These are phyloP conservation scores for Flaveria sonorensis DNA, from an alignment of 129 eudicot genomes.

Conservation along the genomic window DNA sequence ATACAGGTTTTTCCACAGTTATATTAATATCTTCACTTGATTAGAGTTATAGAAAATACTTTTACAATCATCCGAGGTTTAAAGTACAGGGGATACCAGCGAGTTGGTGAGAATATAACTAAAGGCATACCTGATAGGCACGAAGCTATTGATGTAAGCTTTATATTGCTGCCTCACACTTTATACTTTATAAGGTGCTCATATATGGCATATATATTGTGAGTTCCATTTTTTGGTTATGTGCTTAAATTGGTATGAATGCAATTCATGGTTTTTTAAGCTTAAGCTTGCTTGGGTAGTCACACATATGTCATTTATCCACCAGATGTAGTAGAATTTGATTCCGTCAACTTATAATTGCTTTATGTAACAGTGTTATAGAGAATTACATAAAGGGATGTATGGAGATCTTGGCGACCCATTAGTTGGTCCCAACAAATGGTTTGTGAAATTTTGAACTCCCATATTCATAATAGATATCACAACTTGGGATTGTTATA, in stretches of 20 bases:
- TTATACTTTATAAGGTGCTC: not conserved
- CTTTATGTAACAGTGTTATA: slow-evolving; percentile 60
- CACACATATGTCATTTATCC: not conserved
- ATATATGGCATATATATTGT: not conserved
- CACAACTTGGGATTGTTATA: slow-evolving; percentile 16
- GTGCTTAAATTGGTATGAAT: slow-evolving; percentile 2
- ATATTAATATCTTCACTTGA: slow-evolving; percentile 3
- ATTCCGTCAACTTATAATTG: not conserved
- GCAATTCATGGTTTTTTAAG: not conserved
- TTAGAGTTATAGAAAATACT: not conserved
- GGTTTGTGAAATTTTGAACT: slow-evolving; percentile 47
- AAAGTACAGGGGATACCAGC: slow-evolving; percentile 82
- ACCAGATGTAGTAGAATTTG: not conserved
- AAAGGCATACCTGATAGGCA: slow-evolving; percentile 90
- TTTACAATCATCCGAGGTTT: not conserved
- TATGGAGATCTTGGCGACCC: slow-evolving; percentile 73
- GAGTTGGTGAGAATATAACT: slow-evolving; percentile 79
- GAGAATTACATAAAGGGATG: slow-evolving; percentile 65
- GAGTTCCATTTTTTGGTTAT: slow-evolving; percentile 3
- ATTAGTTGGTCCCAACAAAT: slow-evolving; percentile 66
- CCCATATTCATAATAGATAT: slow-evolving; percentile 18
- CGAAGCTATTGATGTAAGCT: slow-evolving; percentile 90
- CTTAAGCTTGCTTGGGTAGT: not conserved
- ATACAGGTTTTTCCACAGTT: slow-evolving; percentile 59
- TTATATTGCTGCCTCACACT: slow-evolving; percentile 13